phyloP scores from a whole-genome alignment of 192 early-diverging fungal species.

The Globomyces pollinis-pini region DNA sequence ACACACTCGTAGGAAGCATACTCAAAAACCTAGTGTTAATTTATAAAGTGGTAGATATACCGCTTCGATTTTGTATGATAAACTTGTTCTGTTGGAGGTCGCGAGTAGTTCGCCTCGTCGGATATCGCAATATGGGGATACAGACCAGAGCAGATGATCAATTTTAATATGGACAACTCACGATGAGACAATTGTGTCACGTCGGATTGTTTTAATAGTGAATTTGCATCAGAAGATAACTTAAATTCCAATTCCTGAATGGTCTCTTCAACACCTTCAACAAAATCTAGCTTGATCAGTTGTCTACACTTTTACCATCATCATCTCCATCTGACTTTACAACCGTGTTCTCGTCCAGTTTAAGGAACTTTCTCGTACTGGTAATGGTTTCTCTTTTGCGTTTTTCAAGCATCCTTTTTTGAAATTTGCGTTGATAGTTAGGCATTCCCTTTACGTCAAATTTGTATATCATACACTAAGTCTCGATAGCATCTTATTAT shows the following conservation, averaged over 20 bases:
- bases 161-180: constrained; percentile 48
- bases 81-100: constrained; percentile 42
- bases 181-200: constrained; percentile 21
- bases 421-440: not conserved
- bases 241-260: constrained; percentile 58
- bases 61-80: constrained; percentile 54
- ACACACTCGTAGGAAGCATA: constrained; percentile 58
- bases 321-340: not conserved
- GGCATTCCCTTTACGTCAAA: constrained; percentile 12
- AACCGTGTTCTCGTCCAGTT: not conserved
- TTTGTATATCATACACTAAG: too few species aligned
- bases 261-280: constrained; percentile 10
- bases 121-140: constrained; percentile 60
- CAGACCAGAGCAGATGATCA: constrained; percentile 54
- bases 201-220: constrained; percentile 31
- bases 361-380: constrained; percentile 1
- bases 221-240: constrained; percentile 39
- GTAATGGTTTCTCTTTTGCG: not conserved
- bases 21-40: constrained; percentile 30
- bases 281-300: too few species aligned
- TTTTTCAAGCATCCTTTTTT: constrained; percentile 2
- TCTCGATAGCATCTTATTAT: constrained; percentile 12
- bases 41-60: not conserved
- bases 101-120: constrained; percentile 53
- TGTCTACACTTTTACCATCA: constrained; percentile 15